These are phyloP conservation scores for Fusarium xyrophilum DNA, from an alignment of 2,329 filamentous ascomycete genomes.

Conservation along the genomic window DNA sequence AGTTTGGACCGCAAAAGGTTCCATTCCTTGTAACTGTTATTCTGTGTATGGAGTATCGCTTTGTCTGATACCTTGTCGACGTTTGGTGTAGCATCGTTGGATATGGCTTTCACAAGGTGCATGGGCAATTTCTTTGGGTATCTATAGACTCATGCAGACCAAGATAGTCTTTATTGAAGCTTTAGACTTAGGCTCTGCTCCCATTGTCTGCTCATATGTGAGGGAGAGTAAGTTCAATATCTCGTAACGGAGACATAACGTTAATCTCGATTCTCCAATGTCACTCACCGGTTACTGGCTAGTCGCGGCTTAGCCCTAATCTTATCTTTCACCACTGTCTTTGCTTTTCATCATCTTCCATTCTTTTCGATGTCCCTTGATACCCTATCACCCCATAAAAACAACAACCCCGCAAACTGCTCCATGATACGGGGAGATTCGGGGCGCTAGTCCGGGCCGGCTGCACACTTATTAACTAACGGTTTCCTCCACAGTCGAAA, in stretches of 20 bases:
- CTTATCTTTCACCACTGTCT: not conserved
- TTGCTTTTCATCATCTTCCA: not conserved
- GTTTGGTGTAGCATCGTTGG: fast-evolving
- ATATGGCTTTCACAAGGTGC: no score
- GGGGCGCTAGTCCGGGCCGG: constrained; percentile 22
- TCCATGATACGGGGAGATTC: constrained; percentile 25
- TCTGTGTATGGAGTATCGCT: not conserved
- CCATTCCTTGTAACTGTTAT: not conserved
- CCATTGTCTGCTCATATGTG: not conserved
- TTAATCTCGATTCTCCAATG: not conserved
- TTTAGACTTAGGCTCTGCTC: no score
- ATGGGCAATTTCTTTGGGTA: not conserved
- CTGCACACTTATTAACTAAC: constrained; percentile 28
- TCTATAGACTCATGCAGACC: fast-evolving
- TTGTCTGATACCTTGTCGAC: fast-evolving
- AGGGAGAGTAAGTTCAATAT: no score
- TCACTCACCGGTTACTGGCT: not conserved
- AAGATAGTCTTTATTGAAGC: no score
- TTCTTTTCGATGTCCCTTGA: constrained; percentile 6
- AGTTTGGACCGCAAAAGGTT: constrained; percentile 11
- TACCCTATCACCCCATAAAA: constrained; percentile 29
- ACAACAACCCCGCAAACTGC: constrained; percentile 25
- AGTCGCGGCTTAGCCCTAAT: not conserved
- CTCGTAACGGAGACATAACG: not conserved
- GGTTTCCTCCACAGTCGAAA: constrained; percentile 9